A percentile compares a stretch with the other conserved stretches of the same genome.
These are phyloP conservation scores for Arthrobotrys sphaeroides DNA, from an alignment of 2,329 filamentous ascomycete species.

Conservation along the genomic window DNA sequence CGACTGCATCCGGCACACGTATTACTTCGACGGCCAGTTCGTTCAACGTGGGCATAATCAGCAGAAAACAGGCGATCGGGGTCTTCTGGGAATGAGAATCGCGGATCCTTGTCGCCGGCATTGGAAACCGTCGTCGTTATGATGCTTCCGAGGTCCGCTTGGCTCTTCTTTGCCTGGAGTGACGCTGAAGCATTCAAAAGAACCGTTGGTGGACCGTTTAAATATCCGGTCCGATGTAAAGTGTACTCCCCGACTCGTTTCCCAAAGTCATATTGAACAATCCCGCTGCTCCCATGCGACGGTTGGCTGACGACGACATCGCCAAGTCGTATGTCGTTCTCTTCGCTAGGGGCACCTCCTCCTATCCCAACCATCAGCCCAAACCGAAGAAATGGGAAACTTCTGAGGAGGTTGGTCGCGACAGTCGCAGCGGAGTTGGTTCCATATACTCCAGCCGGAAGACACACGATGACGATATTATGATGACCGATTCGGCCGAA, in stretches of 20 bases:
- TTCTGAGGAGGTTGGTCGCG: no score
- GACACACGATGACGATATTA: no score
- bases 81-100: background rate
- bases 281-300: no score
- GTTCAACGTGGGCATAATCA: background rate
- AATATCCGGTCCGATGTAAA: background rate
- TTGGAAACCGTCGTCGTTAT: background rate
- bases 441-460: no score
- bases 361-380: no score
- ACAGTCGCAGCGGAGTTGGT: no score
- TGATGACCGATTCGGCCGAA: no score
- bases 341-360: no score
- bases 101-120: background rate
- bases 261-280: no score
- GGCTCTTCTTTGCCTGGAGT: background rate
- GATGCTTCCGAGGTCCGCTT: background rate
- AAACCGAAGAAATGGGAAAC: no score
- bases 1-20: background rate
- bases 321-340: no score
- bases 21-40: background rate
- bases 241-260: background rate
- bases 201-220: constrained; percentile 10
- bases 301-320: no score
- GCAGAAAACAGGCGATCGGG: background rate
- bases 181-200: background rate